Conservation (phyloP, 768 basidiomycete species). For the Daedaleopsis sinensis region DNA sequence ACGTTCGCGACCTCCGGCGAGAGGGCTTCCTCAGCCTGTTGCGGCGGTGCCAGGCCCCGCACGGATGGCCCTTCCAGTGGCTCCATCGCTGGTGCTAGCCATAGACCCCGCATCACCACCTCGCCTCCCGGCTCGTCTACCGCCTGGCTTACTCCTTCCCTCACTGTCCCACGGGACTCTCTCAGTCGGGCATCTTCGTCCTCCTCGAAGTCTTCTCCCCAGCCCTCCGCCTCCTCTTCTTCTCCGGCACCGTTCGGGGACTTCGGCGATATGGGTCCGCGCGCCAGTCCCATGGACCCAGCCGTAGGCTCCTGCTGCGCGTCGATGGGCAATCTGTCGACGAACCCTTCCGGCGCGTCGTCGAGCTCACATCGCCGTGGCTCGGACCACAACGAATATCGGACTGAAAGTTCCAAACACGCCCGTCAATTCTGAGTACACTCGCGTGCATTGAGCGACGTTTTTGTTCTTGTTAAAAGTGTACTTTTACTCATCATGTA, state of each 20-base stretch:
- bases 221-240: constrained; percentile 11
- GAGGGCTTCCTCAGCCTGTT: constrained; percentile 32
- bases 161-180: constrained; percentile 11
- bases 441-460: background rate
- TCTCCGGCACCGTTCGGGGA: constrained; percentile 4
- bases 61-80: background rate
- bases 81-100: background rate
- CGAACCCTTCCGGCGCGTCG: background rate
- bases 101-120: background rate
- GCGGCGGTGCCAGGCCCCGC: constrained; percentile 21
- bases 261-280: background rate
- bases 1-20: constrained; percentile 40
- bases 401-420: background rate
- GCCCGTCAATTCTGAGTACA: background rate
- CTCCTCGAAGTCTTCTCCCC: constrained; percentile 15
- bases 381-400: constrained; percentile 9
- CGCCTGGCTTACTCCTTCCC: background rate
- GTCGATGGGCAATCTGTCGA: constrained; percentile 6
- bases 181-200: constrained; percentile 22
- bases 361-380: background rate
- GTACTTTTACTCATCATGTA: background rate
- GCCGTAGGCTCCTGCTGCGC: constrained; percentile 9
- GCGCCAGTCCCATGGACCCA: background rate
- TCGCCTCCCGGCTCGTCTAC: background rate
- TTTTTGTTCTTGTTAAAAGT: background rate